Evolutionary conservation across 139 green algal genomes (phyloP).

Genomic region (Coelastrella sp.): DNA sequence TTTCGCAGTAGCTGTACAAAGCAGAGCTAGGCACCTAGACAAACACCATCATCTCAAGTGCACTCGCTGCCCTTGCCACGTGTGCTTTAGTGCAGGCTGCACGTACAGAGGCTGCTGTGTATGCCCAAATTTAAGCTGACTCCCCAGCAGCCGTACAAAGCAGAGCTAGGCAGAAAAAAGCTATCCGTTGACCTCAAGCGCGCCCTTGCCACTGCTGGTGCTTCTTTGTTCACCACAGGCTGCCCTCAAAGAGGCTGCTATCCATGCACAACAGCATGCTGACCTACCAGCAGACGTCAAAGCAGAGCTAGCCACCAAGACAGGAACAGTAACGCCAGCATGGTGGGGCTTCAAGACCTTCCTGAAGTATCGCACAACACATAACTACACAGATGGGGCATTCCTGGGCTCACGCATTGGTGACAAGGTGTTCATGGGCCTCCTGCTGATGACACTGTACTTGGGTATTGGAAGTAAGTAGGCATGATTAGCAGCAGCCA

Average conservation of each 20-base stretch:
- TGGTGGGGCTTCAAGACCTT: slow-evolving; percentile 79
- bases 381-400: slow-evolving; percentile 75
- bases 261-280: background rate
- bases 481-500: background rate
- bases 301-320: slow-evolving; percentile 69
- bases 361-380: slow-evolving; percentile 79
- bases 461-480: slow-evolving; percentile 54
- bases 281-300: slow-evolving; percentile 45
- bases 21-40: slow-evolving; percentile 69
- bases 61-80: no score
- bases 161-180: no score
- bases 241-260: background rate
- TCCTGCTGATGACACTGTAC: slow-evolving; percentile 81
- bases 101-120: no score
- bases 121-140: no score
- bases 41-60: no score
- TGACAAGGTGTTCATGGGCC: slow-evolving; percentile 48
- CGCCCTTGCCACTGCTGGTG: no score
- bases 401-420: slow-evolving; percentile 81
- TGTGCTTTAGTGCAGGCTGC: background rate
- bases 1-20: slow-evolving; percentile 41
- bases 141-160: no score
- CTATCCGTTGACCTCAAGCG: no score
- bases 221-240: background rate
- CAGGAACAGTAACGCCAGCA: slow-evolving; percentile 79